Conservation (phyloP, 371 early-diverging fungal genomes). For the Syncephalastrum monosporum region DNA sequence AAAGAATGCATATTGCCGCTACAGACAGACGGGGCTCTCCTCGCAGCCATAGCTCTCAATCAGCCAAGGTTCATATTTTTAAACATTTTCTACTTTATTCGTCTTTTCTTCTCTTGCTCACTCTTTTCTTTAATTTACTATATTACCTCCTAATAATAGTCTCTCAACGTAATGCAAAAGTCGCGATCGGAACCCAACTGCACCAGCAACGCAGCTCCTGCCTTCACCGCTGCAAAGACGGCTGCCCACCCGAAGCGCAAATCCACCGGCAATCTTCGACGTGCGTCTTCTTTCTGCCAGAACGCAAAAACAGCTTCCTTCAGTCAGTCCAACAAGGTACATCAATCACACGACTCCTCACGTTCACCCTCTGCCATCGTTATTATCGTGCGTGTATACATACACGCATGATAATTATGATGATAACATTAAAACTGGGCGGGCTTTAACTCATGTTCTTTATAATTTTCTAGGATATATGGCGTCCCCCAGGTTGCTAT, state of each 20-base stretch:
- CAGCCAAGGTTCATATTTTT: too few relatives aligned
- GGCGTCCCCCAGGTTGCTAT: slow-evolving; percentile 32
- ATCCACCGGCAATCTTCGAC: slow-evolving; percentile 47
- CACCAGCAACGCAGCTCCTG: slow-evolving; percentile 20
- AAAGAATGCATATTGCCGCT: too few relatives aligned
- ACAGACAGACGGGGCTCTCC: too few relatives aligned
- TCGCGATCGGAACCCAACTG: slow-evolving; percentile 45
- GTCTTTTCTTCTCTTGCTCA: too few relatives aligned
- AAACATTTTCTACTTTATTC: too few relatives aligned
- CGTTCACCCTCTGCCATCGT: too few relatives aligned
- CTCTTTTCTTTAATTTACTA: not conserved
- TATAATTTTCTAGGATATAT: slow-evolving; percentile 18
- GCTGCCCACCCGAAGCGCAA: slow-evolving; percentile 40
- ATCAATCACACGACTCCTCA: too few relatives aligned
- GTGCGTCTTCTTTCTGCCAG: slow-evolving; percentile 28
- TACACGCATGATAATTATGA: too few relatives aligned
- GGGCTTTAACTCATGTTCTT: too few relatives aligned
- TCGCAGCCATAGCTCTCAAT: too few relatives aligned
- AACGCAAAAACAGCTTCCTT: not conserved
- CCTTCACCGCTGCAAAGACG: slow-evolving; percentile 10
- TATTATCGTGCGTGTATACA: too few relatives aligned
- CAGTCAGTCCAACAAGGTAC: slow-evolving; percentile 12
- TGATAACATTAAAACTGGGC: not conserved
- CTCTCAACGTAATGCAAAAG: slow-evolving; percentile 38
- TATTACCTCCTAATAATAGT: slow-evolving; percentile 5